These are phyloP conservation scores for Ligustrum vulgare DNA, from an alignment of 257 asterid genomes.

Conservation along the genomic window DNA sequence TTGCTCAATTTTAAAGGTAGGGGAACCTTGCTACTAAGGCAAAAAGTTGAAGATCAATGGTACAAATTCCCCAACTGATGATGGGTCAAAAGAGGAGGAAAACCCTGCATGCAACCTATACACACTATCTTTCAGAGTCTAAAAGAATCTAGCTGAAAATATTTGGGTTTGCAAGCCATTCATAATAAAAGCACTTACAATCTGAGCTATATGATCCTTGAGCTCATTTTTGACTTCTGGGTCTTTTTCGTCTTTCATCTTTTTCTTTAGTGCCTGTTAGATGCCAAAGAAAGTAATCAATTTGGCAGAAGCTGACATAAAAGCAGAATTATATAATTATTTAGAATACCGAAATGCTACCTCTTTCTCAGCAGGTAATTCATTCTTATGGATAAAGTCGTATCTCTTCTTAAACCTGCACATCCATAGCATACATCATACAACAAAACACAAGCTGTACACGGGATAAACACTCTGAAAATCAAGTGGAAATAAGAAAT, in stretches of 20 bases:
- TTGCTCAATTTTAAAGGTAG: too few species aligned
- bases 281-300: constrained; percentile 24
- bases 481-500: background rate
- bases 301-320: constrained; percentile 12
- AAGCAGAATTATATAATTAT: background rate
- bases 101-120: background rate
- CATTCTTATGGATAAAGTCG: constrained; percentile 65
- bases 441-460: constrained; percentile 1
- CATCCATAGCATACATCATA: constrained; percentile 14
- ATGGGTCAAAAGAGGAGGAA: background rate
- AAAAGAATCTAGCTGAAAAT: background rate
- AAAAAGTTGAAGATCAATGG: background rate
- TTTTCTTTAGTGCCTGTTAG: constrained; percentile 62
- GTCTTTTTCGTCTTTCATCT: constrained; percentile 62
- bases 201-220: constrained; percentile 47
- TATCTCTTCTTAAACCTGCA: constrained; percentile 91
- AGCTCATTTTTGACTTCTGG: constrained; percentile 52
- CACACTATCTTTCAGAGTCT: background rate
- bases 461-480: constrained; percentile 2
- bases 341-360: constrained; percentile 32
- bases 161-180: background rate
- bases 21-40: background rate
- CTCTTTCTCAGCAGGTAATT: constrained; percentile 88
- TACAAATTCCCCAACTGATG: background rate
- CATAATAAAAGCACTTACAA: constrained; percentile 55